Percentiles rank a stretch among this genome's conserved stretches.
Conservation (phyloP, 257 asterid species). For the Primulina huaijiensis region DNA sequence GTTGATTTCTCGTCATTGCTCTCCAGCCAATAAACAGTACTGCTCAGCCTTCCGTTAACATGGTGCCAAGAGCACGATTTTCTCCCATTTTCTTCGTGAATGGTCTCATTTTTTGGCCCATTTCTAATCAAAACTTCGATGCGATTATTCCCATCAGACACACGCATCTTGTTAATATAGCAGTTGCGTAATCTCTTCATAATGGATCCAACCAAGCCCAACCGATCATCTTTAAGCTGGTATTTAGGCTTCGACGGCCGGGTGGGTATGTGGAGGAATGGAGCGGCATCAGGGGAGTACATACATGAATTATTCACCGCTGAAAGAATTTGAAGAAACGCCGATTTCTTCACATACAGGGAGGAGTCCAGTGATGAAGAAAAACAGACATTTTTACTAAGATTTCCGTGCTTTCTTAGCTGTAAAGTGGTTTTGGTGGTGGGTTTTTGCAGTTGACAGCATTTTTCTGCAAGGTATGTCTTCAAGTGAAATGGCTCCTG, state of each 20-base stretch:
- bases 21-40: conserved; percentile 37
- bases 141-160: not conserved
- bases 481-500: not conserved
- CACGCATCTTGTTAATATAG: not conserved
- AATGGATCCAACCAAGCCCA: not conserved
- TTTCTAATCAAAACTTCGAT: not conserved
- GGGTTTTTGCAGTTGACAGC: not conserved
- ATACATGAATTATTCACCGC: not conserved
- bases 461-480: not conserved
- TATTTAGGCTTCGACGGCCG: not conserved
- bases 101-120: not conserved
- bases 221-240: not conserved
- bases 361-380: not conserved
- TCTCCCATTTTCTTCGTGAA: conserved; percentile 7
- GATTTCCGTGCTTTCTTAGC: not conserved
- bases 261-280: not conserved
- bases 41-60: conserved; percentile 34
- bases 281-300: not conserved
- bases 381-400: not conserved
- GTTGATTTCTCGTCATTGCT: conserved; percentile 31
- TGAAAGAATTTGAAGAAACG: not conserved
- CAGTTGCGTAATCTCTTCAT: not conserved
- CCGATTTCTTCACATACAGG: not conserved
- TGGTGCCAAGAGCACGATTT: conserved; percentile 31
- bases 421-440: not conserved